These are phyloP conservation scores for Benincasa hispida DNA, from an alignment of 306 rosid species.

Conservation along the genomic window DNA sequence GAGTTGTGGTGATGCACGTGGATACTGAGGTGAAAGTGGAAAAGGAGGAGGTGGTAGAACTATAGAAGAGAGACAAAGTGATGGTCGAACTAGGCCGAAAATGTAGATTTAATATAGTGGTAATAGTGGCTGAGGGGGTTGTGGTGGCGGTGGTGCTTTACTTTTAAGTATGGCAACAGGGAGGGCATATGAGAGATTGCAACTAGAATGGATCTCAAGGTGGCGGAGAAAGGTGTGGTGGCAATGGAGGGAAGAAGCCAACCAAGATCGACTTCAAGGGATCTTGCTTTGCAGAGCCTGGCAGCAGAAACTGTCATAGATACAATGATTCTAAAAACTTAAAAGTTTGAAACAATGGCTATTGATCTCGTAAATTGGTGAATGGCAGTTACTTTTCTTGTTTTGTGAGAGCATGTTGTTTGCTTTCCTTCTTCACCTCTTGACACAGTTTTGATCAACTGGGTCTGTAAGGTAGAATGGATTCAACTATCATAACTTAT, in stretches of 20 bases:
- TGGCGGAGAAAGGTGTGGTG: not conserved
- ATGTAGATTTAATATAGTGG: constrained; percentile 9
- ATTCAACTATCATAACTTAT: not conserved
- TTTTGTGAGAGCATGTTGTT: not conserved
- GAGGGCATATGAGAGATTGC: constrained; percentile 18
- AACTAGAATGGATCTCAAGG: constrained; percentile 9
- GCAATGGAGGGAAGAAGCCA: constrained; percentile 5
- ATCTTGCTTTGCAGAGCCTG: not conserved
- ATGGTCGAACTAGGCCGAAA: constrained; percentile 1
- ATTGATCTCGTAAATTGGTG: constrained; percentile 6
- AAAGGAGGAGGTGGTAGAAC: not conserved
- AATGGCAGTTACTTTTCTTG: not conserved
- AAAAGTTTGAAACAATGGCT: constrained; percentile 14
- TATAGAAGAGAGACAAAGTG: constrained; percentile 24
- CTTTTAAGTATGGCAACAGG: constrained; percentile 26
- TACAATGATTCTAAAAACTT: constrained; percentile 33
- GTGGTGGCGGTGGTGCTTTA: constrained; percentile 19
- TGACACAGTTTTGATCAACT: not conserved
- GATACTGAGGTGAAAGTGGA: no score
- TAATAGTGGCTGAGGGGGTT: not conserved
- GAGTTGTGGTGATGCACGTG: constrained; percentile 7
- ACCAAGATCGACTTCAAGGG: not conserved
- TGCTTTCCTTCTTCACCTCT: not conserved
- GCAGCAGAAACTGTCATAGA: constrained; percentile 19
- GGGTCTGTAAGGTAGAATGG: not conserved